Percentiles rank a stretch among this genome's conserved stretches.
Conservation (phyloP, 495 filamentous ascomycete genomes). For the Neurospora tetraspora region DNA sequence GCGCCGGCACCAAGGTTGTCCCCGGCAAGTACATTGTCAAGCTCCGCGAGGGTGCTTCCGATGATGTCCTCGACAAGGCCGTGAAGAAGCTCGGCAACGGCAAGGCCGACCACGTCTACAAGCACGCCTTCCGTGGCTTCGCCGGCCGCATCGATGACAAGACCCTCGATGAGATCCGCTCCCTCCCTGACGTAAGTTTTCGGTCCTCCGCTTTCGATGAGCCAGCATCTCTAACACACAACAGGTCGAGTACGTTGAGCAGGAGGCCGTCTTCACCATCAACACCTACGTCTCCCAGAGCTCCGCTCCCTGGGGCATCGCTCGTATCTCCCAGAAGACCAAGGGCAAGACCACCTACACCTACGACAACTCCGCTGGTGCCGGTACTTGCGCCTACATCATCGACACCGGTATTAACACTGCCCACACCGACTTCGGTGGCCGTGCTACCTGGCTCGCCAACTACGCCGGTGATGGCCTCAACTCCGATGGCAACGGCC, state of each 20-base stretch:
- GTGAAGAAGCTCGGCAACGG: constrained; percentile 19
- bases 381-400: constrained; percentile 49
- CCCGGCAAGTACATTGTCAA: constrained; percentile 48
- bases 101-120: constrained; percentile 33
- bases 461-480: constrained; percentile 32
- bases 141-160: constrained; percentile 26
- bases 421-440: constrained; percentile 27
- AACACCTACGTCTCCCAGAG: constrained; percentile 39
- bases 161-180: constrained; percentile 31
- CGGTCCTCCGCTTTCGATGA: too few species aligned
- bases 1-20: constrained; percentile 21
- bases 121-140: constrained; percentile 35
- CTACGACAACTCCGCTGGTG: constrained; percentile 49
- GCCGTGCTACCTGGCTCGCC: constrained; percentile 32
- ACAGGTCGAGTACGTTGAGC: constrained; percentile 45
- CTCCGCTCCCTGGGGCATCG: constrained; percentile 47
- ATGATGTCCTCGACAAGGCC: constrained; percentile 22
- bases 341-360: constrained; percentile 44
- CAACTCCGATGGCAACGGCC: constrained; percentile 41
- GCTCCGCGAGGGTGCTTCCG: constrained; percentile 34
- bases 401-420: constrained; percentile 52
- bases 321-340: constrained; percentile 43
- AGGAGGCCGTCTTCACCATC: constrained; percentile 38
- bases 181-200: constrained; percentile 30
- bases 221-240: constrained; percentile 4